phyloP scores from a whole-genome alignment of 2,329 filamentous ascomycete genomes.

The Aspergillus latus region DNA sequence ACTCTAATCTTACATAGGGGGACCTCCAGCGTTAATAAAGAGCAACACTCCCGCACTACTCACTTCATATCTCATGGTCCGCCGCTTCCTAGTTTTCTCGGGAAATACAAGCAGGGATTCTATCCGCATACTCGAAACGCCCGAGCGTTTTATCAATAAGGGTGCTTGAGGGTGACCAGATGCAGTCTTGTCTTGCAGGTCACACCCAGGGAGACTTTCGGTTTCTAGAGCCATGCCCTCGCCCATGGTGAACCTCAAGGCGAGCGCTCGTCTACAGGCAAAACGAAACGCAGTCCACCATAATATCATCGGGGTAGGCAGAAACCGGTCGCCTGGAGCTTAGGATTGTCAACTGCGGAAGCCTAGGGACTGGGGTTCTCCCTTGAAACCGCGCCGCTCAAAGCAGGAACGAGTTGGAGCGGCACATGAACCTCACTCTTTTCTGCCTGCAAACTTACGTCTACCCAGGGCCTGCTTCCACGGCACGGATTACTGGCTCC shows the following conservation, averaged over 20 bases:
- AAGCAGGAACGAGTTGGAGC: slow-evolving; percentile 38
- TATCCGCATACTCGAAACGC: no score
- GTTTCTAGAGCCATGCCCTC: neutral
- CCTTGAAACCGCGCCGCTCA: slow-evolving; percentile 26
- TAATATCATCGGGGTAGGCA: slow-evolving; percentile 28
- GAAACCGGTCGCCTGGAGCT: slow-evolving; percentile 29
- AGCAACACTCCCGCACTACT: no score
- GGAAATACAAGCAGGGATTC: no score
- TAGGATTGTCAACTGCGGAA: neutral
- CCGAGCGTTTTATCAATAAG: no score
- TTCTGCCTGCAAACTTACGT: slow-evolving; percentile 29
- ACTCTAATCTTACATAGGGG: no score
- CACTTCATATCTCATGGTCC: no score
- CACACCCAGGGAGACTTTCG: slow-evolving; percentile 32
- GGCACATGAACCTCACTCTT: slow-evolving; percentile 43
- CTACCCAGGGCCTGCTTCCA: slow-evolving; percentile 13
- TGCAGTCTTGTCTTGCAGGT: slow-evolving; percentile 29
- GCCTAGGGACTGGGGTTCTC: neutral
- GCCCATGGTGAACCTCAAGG: neutral
- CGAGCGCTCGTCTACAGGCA: slow-evolving; percentile 24
- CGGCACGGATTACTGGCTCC: slow-evolving; percentile 5
- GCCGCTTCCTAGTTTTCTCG: no score
- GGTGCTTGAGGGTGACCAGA: slow-evolving; percentile 18
- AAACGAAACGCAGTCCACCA: slow-evolving; percentile 36
- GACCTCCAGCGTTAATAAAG: no score